Evolutionary conservation across 768 basidiomycete species (phyloP).

Genomic region (Serendipita sp.): DNA sequence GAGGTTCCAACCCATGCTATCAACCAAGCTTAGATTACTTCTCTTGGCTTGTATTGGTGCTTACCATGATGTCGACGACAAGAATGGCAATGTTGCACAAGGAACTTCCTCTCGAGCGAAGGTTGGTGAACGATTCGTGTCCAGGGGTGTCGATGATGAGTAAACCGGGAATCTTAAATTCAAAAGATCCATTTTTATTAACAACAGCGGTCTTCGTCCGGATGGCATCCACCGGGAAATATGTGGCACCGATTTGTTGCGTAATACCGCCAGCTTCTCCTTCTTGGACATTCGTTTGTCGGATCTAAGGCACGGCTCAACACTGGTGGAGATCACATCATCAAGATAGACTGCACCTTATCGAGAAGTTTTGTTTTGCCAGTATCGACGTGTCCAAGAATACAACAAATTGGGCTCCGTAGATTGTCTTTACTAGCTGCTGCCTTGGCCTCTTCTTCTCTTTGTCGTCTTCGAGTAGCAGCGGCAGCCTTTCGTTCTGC

Average conservation of each 20-base stretch:
- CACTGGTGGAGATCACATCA: not conserved
- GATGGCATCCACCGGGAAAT: constrained; percentile 94
- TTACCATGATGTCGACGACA: constrained; percentile 93
- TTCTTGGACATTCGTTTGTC: constrained; percentile 98
- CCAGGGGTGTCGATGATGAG: constrained; percentile 96
- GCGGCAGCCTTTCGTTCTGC: constrained; percentile 38
- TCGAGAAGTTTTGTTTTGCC: constrained; percentile 97
- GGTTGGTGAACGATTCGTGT: constrained; percentile 97
- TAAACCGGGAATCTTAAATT: constrained; percentile 94
- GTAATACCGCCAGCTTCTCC: constrained; percentile 99
- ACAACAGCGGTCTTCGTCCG: constrained; percentile 84
- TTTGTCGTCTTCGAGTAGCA: constrained; percentile 27
- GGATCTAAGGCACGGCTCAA: constrained; percentile 45
- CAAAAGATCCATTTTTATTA: constrained; percentile 75
- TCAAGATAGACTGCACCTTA: constrained; percentile 43
- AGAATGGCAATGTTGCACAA: constrained; percentile 98
- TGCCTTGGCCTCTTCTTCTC: constrained; percentile 71
- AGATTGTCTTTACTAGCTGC: constrained; percentile 78
- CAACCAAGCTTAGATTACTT: constrained; percentile 1
- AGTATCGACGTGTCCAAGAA: constrained; percentile 97
- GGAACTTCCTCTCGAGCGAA: constrained; percentile 88
- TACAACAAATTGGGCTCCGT: constrained; percentile 96
- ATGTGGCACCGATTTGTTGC: constrained; percentile 98
- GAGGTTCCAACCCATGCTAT: constrained; percentile 93
- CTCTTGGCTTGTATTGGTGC: not conserved